Evolutionary conservation across 1,284 basidiomycete genomes (phyloP), one percentile per base, ranked within the genome.

Genomic region (Neolentinus lepideus): DNA sequence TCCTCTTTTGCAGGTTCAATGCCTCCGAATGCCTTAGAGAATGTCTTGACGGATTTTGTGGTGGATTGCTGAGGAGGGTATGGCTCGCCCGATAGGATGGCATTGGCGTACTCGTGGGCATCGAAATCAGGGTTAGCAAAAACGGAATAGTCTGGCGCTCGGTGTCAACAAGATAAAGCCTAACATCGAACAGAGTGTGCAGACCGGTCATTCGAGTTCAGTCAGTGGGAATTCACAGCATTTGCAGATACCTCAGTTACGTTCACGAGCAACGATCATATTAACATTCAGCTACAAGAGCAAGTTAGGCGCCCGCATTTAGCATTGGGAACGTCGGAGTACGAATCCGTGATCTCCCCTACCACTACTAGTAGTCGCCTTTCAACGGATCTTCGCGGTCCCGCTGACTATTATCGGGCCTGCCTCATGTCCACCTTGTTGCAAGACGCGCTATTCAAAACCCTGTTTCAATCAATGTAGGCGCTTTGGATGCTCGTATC

Each of bases 41-140:
- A 58, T 43, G 58, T 54, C 52, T 61, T 63, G 43, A 57, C 66
- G 8, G 64, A 24, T 63, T 69, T 50, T 50, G 14, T 21, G 16
- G 6, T 43, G 14, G 58, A 55, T 8, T 60, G 56, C 47, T 33
- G 68, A 21, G 78, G 71, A 16, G 81, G 80, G 64, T 94, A 92
- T 0, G 82, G 68, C 61, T 91, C 85, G 25, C 90, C 88, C 10
- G 91, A 85, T 22, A 96, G 78, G 54, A 94, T 80, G 19, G 91
- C 84, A 67, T 93, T 94, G 3, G 93, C 92, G 67, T 94, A 95
- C 54, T 90, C 86, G 66, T 92, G 88, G 16, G 92, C 79, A 66
- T 94, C 87, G 68, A 96, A 97, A 45, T 83, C 75, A 4, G 83
- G 69, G 53, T 68, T 72, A 22, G 85, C 75, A 63, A 92, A 93